Percentiles rank a stretch among this genome's conserved stretches.
These are phyloP conservation scores for Quercus agrifolia DNA, from an alignment of 306 rosid genomes.

Conservation along the genomic window DNA sequence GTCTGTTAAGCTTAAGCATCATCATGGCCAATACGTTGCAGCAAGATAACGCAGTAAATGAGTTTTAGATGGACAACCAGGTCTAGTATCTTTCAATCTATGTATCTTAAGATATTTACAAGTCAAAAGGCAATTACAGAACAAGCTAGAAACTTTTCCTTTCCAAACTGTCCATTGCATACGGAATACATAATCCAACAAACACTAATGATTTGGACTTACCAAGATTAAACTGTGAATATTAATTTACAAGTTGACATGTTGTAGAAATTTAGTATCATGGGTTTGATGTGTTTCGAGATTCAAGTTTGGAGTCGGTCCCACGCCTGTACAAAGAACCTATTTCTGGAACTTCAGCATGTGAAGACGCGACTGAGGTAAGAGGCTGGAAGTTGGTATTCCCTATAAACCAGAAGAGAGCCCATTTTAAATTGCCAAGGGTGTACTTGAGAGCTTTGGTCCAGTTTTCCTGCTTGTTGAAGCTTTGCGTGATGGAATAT, in stretches of 20 bases:
- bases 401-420: constrained; percentile 95
- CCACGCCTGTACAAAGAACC: constrained; percentile 55
- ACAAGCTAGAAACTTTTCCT: neutral
- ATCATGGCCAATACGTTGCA: neutral
- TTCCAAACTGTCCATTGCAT: neutral
- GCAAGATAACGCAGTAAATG: neutral
- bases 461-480: constrained; percentile 96
- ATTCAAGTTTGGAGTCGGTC: constrained; percentile 44
- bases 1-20: neutral
- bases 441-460: constrained; percentile 97
- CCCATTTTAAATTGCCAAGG: constrained; percentile 96
- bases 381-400: constrained; percentile 91
- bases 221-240: constrained; percentile 13
- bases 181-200: neutral
- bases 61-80: neutral
- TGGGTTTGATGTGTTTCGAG: constrained; percentile 31
- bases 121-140: neutral
- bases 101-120: neutral
- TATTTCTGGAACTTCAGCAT: constrained; percentile 58
- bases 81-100: neutral
- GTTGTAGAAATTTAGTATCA: neutral
- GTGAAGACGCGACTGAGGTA: constrained; percentile 62
- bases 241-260: constrained; percentile 31
- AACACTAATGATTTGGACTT: constrained; percentile 3
- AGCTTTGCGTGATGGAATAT: constrained; percentile 91